A percentile compares a stretch with the other conserved stretches of the same genome.
Evolutionary conservation across 345 rosid genomes (phyloP).

Genomic region (Xanthoceras sorbifolium): DNA sequence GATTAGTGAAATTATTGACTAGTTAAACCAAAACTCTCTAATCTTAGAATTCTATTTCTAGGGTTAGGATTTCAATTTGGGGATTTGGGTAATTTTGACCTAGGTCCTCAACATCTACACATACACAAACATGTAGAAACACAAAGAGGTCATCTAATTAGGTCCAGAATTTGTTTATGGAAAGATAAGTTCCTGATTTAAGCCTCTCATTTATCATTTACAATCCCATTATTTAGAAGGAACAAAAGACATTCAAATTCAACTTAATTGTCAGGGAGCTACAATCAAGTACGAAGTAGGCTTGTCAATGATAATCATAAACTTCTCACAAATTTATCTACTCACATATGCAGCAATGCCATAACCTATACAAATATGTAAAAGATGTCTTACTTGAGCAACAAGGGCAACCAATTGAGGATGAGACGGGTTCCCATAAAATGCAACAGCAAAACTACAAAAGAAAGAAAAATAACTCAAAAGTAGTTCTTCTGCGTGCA

Average conservation of each 20-base stretch:
- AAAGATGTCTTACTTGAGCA: constrained; percentile 66
- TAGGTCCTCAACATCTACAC: too few species aligned
- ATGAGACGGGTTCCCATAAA: constrained; percentile 61
- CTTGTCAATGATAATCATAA: not conserved
- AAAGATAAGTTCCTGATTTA: not conserved
- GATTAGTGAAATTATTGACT: too few species aligned
- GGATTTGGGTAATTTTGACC: too few species aligned
- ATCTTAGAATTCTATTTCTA: too few species aligned
- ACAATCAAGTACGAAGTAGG: not conserved
- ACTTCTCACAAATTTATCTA: too few species aligned
- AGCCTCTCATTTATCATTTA: not conserved
- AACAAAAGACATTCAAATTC: not conserved
- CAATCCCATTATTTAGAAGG: not conserved
- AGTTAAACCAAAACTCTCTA: too few species aligned
- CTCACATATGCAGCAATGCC: not conserved
- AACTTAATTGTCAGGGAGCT: not conserved
- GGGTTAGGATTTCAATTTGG: too few species aligned
- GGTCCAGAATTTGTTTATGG: not conserved
- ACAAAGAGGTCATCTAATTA: not conserved
- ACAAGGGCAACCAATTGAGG: constrained; percentile 87
- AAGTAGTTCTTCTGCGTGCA: not conserved
- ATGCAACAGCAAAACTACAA: constrained; percentile 85
- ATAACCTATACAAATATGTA: not conserved
- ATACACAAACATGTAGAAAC: not conserved
- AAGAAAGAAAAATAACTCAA: not conserved